Evolutionary conservation across 768 basidiomycete species (phyloP).

Genomic region (Suillus ampliporus): DNA sequence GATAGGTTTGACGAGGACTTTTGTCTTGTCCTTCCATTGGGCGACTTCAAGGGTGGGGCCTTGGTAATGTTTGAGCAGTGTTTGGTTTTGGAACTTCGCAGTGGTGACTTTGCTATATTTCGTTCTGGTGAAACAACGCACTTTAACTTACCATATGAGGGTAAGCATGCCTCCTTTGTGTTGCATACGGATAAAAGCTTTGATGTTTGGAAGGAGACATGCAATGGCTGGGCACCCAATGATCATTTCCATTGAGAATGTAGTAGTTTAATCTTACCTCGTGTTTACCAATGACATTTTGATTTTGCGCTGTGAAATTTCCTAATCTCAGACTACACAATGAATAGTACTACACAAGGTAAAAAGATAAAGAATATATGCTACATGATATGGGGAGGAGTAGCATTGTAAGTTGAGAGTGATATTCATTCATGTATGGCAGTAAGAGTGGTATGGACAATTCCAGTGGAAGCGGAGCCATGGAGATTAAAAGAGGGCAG

Average conservation of each 20-base stretch:
- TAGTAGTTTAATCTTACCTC: no score
- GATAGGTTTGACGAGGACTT: constrained; percentile 11
- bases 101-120: constrained; percentile 15
- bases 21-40: not conserved
- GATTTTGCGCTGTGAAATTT: no score
- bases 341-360: no score
- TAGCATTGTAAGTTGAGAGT: no score
- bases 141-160: constrained; percentile 13
- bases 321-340: no score
- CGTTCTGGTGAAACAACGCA: constrained; percentile 6
- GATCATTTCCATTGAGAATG: not conserved
- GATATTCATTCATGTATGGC: not conserved
- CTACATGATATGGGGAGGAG: no score
- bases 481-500: no score
- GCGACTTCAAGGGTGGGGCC: constrained; percentile 7
- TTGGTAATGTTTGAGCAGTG: constrained; percentile 13
- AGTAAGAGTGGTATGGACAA: constrained; percentile 23
- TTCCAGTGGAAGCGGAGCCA: no score
- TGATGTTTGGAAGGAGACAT: constrained; percentile 3
- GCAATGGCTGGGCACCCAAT: constrained; percentile 7
- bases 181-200: constrained; percentile 14
- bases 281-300: no score
- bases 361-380: no score
- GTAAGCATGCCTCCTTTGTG: constrained; percentile 13
- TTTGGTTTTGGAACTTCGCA: constrained; percentile 5